Evolutionary conservation across 345 rosid genomes (phyloP).

Genomic region (Melastoma malabathricum): DNA sequence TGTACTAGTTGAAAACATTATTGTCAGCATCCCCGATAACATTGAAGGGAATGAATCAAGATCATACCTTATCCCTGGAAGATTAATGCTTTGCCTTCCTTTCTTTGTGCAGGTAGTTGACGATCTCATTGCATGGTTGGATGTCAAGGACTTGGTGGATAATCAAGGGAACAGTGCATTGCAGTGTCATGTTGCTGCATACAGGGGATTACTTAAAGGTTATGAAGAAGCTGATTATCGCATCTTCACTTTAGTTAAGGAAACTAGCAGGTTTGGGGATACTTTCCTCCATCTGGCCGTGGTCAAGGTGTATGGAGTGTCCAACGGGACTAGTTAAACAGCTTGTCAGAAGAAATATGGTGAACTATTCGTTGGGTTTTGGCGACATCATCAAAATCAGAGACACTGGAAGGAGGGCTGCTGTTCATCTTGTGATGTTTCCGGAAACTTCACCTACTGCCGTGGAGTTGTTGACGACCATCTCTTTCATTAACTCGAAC

Average conservation of each 20-base stretch:
- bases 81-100: background rate
- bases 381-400: slow-evolving; percentile 40
- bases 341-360: slow-evolving; percentile 22
- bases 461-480: slow-evolving; percentile 62
- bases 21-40: too few relatives aligned
- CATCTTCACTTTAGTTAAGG: slow-evolving; percentile 30
- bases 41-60: too few relatives aligned
- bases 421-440: slow-evolving; percentile 57
- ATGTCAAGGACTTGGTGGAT: slow-evolving; percentile 31
- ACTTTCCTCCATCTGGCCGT: slow-evolving; percentile 81
- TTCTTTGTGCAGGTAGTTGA: slow-evolving; percentile 43
- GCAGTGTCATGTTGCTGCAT: slow-evolving; percentile 72
- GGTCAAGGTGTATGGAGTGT: slow-evolving; percentile 49
- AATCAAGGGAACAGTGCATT: slow-evolving; percentile 70
- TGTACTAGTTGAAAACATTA: too few relatives aligned
- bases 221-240: slow-evolving; percentile 33
- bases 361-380: too few relatives aligned
- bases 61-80: too few relatives aligned
- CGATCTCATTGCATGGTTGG: slow-evolving; percentile 38
- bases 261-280: slow-evolving; percentile 45
- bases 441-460: slow-evolving; percentile 44
- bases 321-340: slow-evolving; percentile 63
- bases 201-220: slow-evolving; percentile 52
- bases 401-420: slow-evolving; percentile 61
- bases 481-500: slow-evolving; percentile 41